Base-by-base conservation (phyloP, 192 early-diverging fungal genomes). In the Linnemannia exigua region DNA sequence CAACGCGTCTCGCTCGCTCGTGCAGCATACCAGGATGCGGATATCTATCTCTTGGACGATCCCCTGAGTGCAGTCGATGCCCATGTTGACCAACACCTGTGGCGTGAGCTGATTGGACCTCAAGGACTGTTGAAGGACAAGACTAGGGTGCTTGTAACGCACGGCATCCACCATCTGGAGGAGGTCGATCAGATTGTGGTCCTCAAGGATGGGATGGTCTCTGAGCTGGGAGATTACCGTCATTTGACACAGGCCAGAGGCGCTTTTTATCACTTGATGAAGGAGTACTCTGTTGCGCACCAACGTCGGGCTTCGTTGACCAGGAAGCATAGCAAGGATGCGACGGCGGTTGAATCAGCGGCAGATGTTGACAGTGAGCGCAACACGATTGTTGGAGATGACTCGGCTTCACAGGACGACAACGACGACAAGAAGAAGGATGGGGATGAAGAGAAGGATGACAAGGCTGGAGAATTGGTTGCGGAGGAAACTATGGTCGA, bases 11-110 rank as follows among this genome's bases (percentile, higher is more conserved):
- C 90, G 14, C 77, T 91, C 41, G 91, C 89, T 88, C 93, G 80
- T 61, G 97, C 98, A 0, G 96, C 97, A 28, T 99, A 99, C 81
- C 90, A 95, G 25, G 88, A 94, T 33, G 95, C 96, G 11, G 97
- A 98, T 87, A 76, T 82, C 1, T 82, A 82, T 19, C 68, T 82
- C 20, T 37, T 90, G 73, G 91, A 93, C 79, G 92, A 93, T 61
- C 87, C 90, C 36, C 75, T 93, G 6, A 90, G 88, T 70, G 92
- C 92, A 50, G 92, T 93, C 11, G 92, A 93, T 85, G 91, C 92
- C 41, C 92, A 92, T 81, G 92, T 92, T 25, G 92, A 91, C 68
- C 81, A 88, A 71, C 95, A 97, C 75, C 91, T 99, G 28, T 98
- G 98, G 88, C 92, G 97, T 61, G 77, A 97, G 50, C 93, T 97